A percentile compares a stretch with the other conserved stretches of the same genome.
Conservation (phyloP, 495 filamentous ascomycete genomes). For the Penicillium tannophilum region DNA sequence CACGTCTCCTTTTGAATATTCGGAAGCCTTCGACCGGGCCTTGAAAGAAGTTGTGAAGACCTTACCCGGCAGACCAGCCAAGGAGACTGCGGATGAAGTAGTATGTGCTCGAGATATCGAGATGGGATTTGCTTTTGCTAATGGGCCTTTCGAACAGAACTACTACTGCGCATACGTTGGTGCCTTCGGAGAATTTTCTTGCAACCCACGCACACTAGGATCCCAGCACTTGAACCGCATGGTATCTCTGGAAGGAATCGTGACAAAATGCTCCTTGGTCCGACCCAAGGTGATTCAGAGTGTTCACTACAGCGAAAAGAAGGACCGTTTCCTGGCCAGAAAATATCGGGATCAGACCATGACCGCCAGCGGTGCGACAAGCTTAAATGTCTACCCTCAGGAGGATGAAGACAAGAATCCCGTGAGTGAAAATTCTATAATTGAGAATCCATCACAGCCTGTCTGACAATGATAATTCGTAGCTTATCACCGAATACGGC, state of each 20-base stretch:
- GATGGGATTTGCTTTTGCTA: not conserved
- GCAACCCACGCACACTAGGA: constrained; percentile 90
- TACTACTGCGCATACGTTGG: constrained; percentile 96
- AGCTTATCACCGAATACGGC: constrained; percentile 92
- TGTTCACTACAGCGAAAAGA: constrained; percentile 89
- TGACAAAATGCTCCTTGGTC: constrained; percentile 93
- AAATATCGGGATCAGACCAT: constrained; percentile 96
- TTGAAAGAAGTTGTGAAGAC: constrained; percentile 84
- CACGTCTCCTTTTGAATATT: constrained; percentile 83
- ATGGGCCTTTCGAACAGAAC: constrained; percentile 42
- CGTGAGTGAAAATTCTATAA: constrained; percentile 34
- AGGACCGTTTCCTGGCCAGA: constrained; percentile 77
- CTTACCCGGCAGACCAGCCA: constrained; percentile 63
- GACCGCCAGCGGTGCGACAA: constrained; percentile 83
- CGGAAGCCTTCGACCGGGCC: constrained; percentile 83
- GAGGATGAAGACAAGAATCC: constrained; percentile 84
- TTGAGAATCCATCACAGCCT: not conserved
- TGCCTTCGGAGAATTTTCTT: constrained; percentile 91
- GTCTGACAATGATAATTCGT: constrained; percentile 17
- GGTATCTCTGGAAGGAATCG: constrained; percentile 97
- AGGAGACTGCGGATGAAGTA: constrained; percentile 62
- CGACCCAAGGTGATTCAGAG: constrained; percentile 96
- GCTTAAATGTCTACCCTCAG: constrained; percentile 88
- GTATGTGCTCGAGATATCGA: constrained; percentile 36
- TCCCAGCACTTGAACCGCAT: constrained; percentile 90